Evolutionary conservation across 2,329 filamentous ascomycete genomes (phyloP).

Genomic region (Arthroderma sp.): DNA sequence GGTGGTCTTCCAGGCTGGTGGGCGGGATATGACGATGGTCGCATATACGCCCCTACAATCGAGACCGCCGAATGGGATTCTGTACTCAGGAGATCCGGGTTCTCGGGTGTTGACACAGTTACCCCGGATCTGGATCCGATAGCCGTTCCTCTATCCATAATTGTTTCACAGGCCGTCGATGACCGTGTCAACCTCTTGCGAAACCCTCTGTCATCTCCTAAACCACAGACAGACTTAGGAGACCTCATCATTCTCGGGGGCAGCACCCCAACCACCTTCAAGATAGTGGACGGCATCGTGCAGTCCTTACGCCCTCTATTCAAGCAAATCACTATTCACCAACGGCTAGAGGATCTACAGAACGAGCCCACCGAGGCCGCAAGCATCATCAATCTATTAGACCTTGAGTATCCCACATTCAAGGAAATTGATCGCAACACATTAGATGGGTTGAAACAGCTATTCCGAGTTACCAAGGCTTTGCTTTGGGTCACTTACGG

Average conservation of each 20-base stretch:
- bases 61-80: conserved; percentile 6
- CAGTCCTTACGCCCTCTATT: neutral
- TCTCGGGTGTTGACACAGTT: conserved; percentile 10
- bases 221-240: neutral
- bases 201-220: neutral
- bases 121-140: neutral
- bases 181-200: neutral
- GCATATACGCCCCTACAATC: neutral
- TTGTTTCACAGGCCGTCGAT: neutral
- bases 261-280: neutral
- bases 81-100: conserved; percentile 7
- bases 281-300: neutral
- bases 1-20: conserved; percentile 23
- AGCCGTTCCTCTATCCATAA: neutral
- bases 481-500: neutral
- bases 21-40: conserved; percentile 12
- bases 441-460: no score
- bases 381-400: neutral
- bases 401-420: no score
- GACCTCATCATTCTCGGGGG: neutral
- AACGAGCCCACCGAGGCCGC: no score
- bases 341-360: no score
- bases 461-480: neutral
- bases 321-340: no score
- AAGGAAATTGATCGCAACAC: no score